Conservation (phyloP, 2,329 filamentous ascomycete genomes). For the Colletotrichum sp. region DNA sequence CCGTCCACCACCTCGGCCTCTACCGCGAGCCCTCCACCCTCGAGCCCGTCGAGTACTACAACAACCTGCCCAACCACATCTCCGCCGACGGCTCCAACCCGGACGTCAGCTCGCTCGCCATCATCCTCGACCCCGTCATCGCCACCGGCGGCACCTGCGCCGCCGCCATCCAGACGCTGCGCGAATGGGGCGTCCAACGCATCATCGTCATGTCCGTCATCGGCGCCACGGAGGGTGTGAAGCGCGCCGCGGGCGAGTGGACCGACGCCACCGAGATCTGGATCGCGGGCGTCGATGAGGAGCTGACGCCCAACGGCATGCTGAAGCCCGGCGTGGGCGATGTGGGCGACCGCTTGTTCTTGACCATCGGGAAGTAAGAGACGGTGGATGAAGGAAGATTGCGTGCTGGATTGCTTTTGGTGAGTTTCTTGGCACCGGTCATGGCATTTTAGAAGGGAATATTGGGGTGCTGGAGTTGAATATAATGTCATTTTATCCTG, state of each 20-base stretch:
- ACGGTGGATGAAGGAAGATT: background rate
- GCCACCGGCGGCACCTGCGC: slow-evolving; percentile 90
- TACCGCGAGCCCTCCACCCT: slow-evolving; percentile 90
- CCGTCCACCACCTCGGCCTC: slow-evolving; percentile 92
- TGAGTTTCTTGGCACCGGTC: background rate
- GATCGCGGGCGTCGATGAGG: slow-evolving; percentile 79
- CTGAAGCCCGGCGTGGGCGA: slow-evolving; percentile 89
- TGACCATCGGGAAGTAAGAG: slow-evolving; percentile 81
- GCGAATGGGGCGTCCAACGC: slow-evolving; percentile 88
- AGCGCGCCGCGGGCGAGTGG: slow-evolving; percentile 78
- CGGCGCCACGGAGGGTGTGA: slow-evolving; percentile 74
- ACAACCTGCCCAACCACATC: slow-evolving; percentile 85
- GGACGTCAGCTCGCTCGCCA: slow-evolving; percentile 63
- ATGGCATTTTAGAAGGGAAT: background rate
- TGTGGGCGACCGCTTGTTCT: slow-evolving; percentile 86
- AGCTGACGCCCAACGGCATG: slow-evolving; percentile 82
- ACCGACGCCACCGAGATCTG: slow-evolving; percentile 79
- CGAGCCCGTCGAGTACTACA: slow-evolving; percentile 95
- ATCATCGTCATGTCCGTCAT: slow-evolving; percentile 80
- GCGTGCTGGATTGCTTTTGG: background rate
- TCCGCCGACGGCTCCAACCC: slow-evolving; percentile 39
- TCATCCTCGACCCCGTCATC: slow-evolving; percentile 90
- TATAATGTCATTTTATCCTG: background rate
- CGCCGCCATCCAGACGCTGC: slow-evolving; percentile 87
- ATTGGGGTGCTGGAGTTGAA: background rate